Percentiles rank a stretch among this genome's conserved stretches.
Evolutionary conservation across 768 basidiomycete species (phyloP).

Genomic region (Lactarius hatsudake): DNA sequence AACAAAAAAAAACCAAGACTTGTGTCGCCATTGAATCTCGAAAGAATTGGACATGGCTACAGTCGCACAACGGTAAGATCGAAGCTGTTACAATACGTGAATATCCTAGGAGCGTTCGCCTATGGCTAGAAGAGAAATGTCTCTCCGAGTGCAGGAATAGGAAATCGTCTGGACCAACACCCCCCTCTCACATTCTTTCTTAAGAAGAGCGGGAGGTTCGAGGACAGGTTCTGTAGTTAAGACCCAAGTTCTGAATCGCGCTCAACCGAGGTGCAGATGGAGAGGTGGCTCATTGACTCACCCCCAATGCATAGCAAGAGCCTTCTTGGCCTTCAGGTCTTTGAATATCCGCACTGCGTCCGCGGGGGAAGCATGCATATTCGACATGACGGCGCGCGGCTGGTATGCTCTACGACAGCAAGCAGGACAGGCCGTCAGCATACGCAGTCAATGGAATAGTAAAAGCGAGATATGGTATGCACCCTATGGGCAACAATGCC

Average conservation of each 20-base stretch:
- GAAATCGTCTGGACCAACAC: constrained; percentile 52
- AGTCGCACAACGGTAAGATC: too few relatives aligned
- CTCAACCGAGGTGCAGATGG: not conserved
- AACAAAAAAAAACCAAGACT: too few relatives aligned
- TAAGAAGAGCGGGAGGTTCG: constrained; percentile 58
- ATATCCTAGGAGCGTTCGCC: not conserved
- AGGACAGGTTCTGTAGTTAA: constrained; percentile 52
- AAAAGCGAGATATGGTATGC: constrained; percentile 24
- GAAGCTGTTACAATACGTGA: not conserved
- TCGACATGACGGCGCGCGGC: constrained; percentile 52
- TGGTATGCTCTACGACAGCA: constrained; percentile 50
- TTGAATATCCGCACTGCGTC: constrained; percentile 68
- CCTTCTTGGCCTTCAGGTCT: constrained; percentile 57
- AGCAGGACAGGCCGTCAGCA: not conserved
- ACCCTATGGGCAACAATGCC: constrained; percentile 68
- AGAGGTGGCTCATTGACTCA: constrained; percentile 31
- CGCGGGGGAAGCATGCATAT: constrained; percentile 63
- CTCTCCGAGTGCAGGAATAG: constrained; percentile 59
- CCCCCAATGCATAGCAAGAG: constrained; percentile 74
- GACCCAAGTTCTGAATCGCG: constrained; percentile 47
- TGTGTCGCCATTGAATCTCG: too few relatives aligned
- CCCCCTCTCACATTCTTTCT: constrained; percentile 49
- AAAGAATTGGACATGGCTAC: too few relatives aligned
- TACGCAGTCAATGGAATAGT: not conserved
- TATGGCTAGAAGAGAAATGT: constrained; percentile 37